These are phyloP conservation scores for Platanthera guangdongensis DNA, from an alignment of 106 monocot genomes.

Conservation along the genomic window DNA sequence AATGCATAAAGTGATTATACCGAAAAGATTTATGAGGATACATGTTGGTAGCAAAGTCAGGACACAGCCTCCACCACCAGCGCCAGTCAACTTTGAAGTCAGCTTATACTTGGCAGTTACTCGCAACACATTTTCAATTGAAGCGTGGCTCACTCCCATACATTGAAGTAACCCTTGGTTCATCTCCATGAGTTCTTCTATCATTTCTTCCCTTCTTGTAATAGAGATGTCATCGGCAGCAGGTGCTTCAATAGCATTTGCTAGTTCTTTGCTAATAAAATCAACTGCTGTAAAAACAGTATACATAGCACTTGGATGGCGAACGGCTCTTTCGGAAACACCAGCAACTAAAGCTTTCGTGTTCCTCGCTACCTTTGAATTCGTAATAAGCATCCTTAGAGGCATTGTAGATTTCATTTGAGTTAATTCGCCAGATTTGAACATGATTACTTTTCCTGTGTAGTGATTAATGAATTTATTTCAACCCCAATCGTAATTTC, in stretches of 20 bases:
- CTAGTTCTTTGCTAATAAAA: conserved; percentile 72
- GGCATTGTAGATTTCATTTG: conserved; percentile 42
- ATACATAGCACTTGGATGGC: conserved; percentile 79
- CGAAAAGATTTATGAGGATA: conserved; percentile 35
- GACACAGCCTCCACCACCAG: conserved; percentile 97
- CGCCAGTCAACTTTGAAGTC: conserved; percentile 85
- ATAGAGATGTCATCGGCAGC: conserved; percentile 49
- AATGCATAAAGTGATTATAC: background rate
- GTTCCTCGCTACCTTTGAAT: conserved; percentile 84
- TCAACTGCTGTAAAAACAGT: conserved; percentile 73
- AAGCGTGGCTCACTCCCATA: conserved; percentile 93
- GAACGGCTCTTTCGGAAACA: conserved; percentile 58
- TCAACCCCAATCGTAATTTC: background rate
- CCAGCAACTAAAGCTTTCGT: conserved; percentile 80
- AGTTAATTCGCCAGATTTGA: conserved; percentile 54
- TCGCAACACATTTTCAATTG: conserved; percentile 71
- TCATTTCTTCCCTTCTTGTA: conserved; percentile 55
- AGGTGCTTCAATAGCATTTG: conserved; percentile 41
- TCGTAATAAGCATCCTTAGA: conserved; percentile 86
- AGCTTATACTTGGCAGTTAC: conserved; percentile 70
- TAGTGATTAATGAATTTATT: background rate
- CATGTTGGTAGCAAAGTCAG: conserved; percentile 72
- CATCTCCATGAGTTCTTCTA: conserved; percentile 91
- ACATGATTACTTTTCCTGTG: conserved; percentile 72
- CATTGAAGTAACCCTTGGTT: conserved; percentile 86